Conservation (phyloP, 257 asterid species). For the Schizonepeta tenuifolia region DNA sequence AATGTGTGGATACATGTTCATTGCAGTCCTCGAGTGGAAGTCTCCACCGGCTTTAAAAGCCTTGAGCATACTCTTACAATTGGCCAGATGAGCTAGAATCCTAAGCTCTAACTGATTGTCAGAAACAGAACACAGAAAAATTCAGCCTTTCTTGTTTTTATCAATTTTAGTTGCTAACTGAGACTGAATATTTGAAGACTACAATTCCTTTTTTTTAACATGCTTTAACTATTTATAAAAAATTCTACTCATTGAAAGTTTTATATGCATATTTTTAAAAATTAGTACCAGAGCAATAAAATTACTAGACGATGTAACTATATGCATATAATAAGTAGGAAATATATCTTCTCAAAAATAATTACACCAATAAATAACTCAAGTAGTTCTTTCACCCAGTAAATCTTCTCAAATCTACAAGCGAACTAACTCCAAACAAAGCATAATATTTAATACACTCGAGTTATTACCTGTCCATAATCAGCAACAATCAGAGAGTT, state of each 20-base stretch:
- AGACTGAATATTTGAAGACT: not conserved
- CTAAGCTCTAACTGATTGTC: slow-evolving; percentile 89
- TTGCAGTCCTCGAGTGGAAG: slow-evolving; percentile 98
- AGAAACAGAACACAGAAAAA: slow-evolving; percentile 23
- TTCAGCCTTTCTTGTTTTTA: not conserved
- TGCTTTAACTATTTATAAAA: not conserved
- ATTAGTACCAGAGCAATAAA: not conserved
- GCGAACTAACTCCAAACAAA: not conserved
- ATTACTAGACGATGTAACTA: not conserved
- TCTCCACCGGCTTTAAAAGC: slow-evolving; percentile 99
- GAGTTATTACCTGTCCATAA: slow-evolving; percentile 79
- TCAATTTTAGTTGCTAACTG: not conserved
- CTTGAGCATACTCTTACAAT: slow-evolving; percentile 90
- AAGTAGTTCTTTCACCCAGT: not conserved
- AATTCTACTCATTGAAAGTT: not conserved
- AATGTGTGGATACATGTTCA: slow-evolving; percentile 97
- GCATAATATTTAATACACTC: not conserved
- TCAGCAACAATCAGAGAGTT: slow-evolving; percentile 93
- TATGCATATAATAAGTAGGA: not conserved
- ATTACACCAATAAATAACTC: not conserved
- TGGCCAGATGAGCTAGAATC: slow-evolving; percentile 96
- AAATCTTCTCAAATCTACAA: not conserved
- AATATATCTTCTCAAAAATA: not conserved
- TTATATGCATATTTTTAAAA: not conserved
- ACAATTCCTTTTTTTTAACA: too few relatives aligned